Evolutionary conservation across 164 flowering plant genomes (phyloP), one percentile per base, ranked within the genome.

Genomic region (Brasenia schreberi): DNA sequence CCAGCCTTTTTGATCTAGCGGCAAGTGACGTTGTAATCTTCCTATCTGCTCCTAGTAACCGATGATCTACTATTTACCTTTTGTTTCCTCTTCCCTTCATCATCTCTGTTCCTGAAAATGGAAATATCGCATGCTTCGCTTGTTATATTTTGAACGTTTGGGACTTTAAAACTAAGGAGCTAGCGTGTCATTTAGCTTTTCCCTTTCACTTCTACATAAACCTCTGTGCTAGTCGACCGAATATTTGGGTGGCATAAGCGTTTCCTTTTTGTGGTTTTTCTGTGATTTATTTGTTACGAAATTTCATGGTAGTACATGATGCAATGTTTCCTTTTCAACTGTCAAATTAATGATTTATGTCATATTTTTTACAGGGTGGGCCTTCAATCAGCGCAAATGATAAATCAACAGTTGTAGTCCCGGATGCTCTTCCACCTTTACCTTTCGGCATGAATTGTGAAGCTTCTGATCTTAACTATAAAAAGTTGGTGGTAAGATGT

Each of bases 1-100:
- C 82, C 43, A 81, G 81, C 73, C 78, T 76, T 66, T 75, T 81
- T 7, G 79, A 78, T 58, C 65, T 76, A 69, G 71, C 43, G 18
- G 62, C 68, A 56, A 56, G 33, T 11, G 67, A 70, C 27, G 4
- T n/a, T 18, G 76, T 76, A 76, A 76, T 65, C 7, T 58, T 33
- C 4, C 39, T 3, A 33, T 33, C 39, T 33, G 39, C 39, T 33
- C 39, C 39, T 33, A 33, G 39, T 33, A 33, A 33, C 39, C 39
- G 39, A 33, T 33, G 39, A 33, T 3, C 39, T 33, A 33, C 39
- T 33, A 3, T 33, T 33, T 33, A 33, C 39, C 39, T 33, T 33
- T 33, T 33, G 39, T 33, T 33, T 33, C 39, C 2, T 56, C 17
- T 12, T 56, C 60, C 17, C 5, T 58, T 9, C 18, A n/a, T 43